These are phyloP conservation scores for Inonotus obliquus DNA, from an alignment of 1,284 basidiomycete species.

Conservation along the genomic window DNA sequence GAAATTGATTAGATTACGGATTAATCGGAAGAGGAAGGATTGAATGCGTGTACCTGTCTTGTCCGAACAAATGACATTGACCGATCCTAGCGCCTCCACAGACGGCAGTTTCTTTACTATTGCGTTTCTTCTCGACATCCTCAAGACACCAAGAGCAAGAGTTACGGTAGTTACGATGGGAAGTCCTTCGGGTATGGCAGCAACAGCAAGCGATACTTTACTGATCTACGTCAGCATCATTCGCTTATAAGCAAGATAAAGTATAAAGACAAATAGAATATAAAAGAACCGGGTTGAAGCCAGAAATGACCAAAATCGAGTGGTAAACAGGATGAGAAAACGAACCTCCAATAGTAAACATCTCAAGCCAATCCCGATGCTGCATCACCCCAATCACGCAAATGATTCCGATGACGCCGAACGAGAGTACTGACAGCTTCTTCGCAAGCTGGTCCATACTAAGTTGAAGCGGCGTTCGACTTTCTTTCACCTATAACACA, in stretches of 20 bases:
- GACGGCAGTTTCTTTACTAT: conserved; percentile 97
- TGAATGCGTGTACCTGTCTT: conserved; percentile 70
- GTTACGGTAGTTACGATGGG: conserved; percentile 98
- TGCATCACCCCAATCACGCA: conserved; percentile 89
- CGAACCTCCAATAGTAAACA: conserved; percentile 97
- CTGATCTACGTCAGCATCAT: conserved; percentile 23
- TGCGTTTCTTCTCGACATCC: conserved; percentile 92
- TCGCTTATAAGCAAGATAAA: background rate
- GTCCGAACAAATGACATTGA: conserved; percentile 95
- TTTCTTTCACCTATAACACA: conserved; percentile 72
- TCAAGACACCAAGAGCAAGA: conserved; percentile 87
- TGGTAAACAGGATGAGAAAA: conserved; percentile 9
- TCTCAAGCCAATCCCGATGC: conserved; percentile 88
- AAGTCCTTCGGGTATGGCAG: conserved; percentile 94
- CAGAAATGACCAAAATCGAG: background rate
- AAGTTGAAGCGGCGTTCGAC: conserved; percentile 88
- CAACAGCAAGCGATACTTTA: conserved; percentile 91
- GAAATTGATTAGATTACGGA: no score
- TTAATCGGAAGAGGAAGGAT: background rate
- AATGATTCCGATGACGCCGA: conserved; percentile 90
- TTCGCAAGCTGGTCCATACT: conserved; percentile 97
- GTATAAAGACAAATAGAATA: background rate
- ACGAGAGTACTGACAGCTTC: conserved; percentile 86
- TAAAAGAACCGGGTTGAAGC: background rate
- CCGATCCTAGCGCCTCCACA: conserved; percentile 90